phyloP scores from a whole-genome alignment of 176 grass and related monocot genomes.

The Ensete glaucum region DNA sequence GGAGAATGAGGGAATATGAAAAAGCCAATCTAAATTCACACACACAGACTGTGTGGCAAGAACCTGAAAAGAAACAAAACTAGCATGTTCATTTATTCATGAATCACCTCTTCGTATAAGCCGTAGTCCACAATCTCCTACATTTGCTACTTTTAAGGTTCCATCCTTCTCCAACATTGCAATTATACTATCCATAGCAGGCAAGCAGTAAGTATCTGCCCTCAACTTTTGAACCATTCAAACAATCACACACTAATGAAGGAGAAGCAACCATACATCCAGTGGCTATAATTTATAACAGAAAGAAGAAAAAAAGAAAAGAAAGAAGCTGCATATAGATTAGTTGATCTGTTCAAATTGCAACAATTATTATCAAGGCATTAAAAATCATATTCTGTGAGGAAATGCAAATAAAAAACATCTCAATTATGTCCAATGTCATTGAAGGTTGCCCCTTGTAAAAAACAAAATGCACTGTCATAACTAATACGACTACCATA shows the following conservation, averaged over 20 bases:
- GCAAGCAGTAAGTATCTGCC: background rate
- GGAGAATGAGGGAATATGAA: conserved; percentile 8
- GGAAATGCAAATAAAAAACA: background rate
- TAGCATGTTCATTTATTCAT: background rate
- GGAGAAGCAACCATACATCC: background rate
- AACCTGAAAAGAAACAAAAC: background rate
- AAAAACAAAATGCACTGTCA: too few species aligned
- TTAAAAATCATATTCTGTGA: background rate
- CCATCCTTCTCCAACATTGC: conserved; percentile 74
- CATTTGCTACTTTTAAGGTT: conserved; percentile 70
- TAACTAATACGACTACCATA: too few species aligned
- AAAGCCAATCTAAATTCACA: background rate
- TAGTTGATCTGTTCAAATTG: background rate
- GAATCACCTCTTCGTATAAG: conserved; percentile 66
- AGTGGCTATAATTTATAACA: background rate
- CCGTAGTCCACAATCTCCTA: conserved; percentile 82
- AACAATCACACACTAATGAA: background rate
- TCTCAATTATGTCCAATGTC: too few species aligned
- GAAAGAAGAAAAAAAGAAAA: background rate
- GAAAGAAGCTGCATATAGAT: background rate
- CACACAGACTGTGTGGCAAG: conserved; percentile 4
- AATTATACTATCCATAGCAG: conserved; percentile 46
- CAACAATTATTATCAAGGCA: background rate
- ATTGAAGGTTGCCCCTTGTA: too few species aligned
- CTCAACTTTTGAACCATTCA: background rate